These are phyloP conservation scores for Monosporascus sp. DNA, from an alignment of 2,329 filamentous ascomycete genomes.

Conservation along the genomic window DNA sequence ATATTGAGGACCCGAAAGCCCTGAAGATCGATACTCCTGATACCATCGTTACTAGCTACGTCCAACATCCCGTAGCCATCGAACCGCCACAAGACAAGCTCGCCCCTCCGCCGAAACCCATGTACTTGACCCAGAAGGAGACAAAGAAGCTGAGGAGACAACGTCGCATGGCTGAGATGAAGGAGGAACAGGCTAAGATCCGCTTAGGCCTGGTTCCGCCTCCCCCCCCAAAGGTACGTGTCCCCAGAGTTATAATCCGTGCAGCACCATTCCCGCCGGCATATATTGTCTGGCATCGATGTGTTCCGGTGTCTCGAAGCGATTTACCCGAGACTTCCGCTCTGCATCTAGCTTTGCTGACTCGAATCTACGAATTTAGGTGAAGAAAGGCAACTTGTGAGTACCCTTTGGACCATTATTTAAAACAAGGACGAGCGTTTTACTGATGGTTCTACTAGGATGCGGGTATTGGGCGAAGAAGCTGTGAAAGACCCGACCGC, in stretches of 20 bases:
- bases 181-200: conserved; percentile 96
- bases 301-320: no score
- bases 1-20: conserved; percentile 58
- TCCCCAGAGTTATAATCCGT: no score
- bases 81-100: conserved; percentile 89
- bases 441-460: conserved; percentile 32
- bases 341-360: no score
- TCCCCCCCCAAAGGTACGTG: conserved; percentile 68
- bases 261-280: no score
- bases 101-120: conserved; percentile 72
- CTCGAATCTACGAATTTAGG: conserved; percentile 24
- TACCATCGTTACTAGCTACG: conserved; percentile 81
- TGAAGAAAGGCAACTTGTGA: conserved; percentile 85
- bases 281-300: no score
- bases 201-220: conserved; percentile 84
- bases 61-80: conserved; percentile 88
- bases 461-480: conserved; percentile 91
- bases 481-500: conserved; percentile 93
- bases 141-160: conserved; percentile 87
- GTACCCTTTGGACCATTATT: no score
- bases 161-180: conserved; percentile 84
- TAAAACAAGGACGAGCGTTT: no score
- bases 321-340: no score
- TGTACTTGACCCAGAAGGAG: conserved; percentile 88
- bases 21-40: conserved; percentile 75